Conservation (phyloP, 768 basidiomycete genomes). For the Tricholoma bakamatsutake region DNA sequence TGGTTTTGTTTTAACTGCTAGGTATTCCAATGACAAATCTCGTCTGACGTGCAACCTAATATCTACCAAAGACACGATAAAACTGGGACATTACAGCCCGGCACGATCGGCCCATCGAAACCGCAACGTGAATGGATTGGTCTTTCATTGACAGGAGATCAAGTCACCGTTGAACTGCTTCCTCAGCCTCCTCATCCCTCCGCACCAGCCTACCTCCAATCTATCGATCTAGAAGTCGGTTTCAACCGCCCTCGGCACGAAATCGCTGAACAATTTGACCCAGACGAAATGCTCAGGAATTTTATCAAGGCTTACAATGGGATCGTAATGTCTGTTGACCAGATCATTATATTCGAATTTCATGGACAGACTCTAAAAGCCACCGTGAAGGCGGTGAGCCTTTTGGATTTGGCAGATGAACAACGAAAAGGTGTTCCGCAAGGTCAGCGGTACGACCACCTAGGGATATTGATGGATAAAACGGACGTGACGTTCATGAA, state of each 20-base stretch:
- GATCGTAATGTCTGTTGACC: conserved; percentile 61
- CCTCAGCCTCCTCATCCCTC: conserved; percentile 43
- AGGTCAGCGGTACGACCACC: conserved; percentile 26
- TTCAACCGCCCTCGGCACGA: conserved; percentile 52
- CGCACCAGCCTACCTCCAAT: conserved; percentile 62
- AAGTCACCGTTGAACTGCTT: conserved; percentile 63
- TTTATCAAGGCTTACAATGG: conserved; percentile 74
- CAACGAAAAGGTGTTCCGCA: conserved; percentile 40
- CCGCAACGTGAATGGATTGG: conserved; percentile 88
- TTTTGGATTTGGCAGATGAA: conserved; percentile 57
- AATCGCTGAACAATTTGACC: conserved; percentile 67
- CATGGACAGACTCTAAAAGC: conserved; percentile 80
- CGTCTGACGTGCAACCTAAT: background rate
- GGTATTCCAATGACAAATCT: conserved; percentile 38
- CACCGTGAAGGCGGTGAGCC: conserved; percentile 50
- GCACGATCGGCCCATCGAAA: conserved; percentile 69
- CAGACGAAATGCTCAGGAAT: conserved; percentile 76
- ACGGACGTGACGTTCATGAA: conserved; percentile 92
- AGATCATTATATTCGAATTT: conserved; percentile 81
- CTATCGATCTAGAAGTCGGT: conserved; percentile 75
- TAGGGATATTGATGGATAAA: conserved; percentile 82
- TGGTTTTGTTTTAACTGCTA: conserved; percentile 63
- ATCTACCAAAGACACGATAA: conserved; percentile 60
- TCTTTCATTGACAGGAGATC: conserved; percentile 72
- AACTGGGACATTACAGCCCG: conserved; percentile 61